These are phyloP conservation scores for Saccharomycopsis sp. DNA, from an alignment of 805 yeast species.

Conservation along the genomic window DNA sequence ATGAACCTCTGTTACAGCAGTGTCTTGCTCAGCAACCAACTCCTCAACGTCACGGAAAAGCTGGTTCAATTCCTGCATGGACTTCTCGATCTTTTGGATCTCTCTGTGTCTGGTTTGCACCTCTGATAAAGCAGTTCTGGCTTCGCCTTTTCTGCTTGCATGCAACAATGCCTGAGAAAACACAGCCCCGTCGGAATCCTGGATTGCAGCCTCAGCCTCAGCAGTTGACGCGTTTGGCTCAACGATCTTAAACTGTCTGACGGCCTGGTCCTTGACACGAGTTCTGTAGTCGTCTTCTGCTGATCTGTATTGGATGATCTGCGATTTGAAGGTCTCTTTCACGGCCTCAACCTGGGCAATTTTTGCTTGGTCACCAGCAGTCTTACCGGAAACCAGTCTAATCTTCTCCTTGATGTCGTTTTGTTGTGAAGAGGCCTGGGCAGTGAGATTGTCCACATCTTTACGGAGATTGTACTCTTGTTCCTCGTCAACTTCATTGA, in stretches of 20 bases:
- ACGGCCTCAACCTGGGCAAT: constrained; percentile 85
- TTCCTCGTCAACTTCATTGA: constrained; percentile 66
- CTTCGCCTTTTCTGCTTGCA: constrained; percentile 88
- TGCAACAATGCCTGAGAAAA: constrained; percentile 87
- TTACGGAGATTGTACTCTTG: constrained; percentile 62
- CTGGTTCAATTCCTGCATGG: constrained; percentile 92
- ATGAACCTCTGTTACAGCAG: constrained; percentile 73
- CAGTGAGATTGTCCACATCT: constrained; percentile 67
- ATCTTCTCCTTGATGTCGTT: constrained; percentile 67
- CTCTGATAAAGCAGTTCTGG: constrained; percentile 88
- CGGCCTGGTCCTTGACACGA: constrained; percentile 79
- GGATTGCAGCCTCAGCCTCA: constrained; percentile 79
- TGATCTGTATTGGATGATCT: constrained; percentile 80
- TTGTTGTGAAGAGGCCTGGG: constrained; percentile 76
- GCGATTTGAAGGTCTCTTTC: constrained; percentile 74
- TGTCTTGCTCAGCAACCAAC: constrained; percentile 91
- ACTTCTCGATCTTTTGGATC: constrained; percentile 86
- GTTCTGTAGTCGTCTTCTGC: constrained; percentile 83
- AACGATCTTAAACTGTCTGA: constrained; percentile 84
- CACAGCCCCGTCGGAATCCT: constrained; percentile 82
- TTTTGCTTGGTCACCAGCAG: constrained; percentile 68
- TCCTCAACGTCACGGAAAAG: constrained; percentile 95
- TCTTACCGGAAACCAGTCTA: constrained; percentile 65
- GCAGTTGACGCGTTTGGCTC: constrained; percentile 79
- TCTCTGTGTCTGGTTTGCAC: constrained; percentile 95